phyloP scores from a whole-genome alignment of 805 yeast species.

The Saccharomycopsis fibuligera region DNA sequence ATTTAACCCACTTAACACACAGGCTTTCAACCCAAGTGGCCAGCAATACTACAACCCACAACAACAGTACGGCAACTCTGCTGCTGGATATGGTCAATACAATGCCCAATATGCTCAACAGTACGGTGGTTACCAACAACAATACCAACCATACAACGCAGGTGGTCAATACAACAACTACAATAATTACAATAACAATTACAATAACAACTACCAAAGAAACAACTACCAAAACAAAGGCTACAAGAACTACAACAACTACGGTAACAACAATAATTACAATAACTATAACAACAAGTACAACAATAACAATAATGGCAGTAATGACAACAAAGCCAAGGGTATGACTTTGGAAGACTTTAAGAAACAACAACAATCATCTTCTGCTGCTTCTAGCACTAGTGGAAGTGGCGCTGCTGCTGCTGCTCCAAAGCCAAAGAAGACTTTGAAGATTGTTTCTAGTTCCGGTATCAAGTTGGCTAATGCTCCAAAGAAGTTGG shows the following conservation, averaged over 20 bases:
- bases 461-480: constrained; percentile 61
- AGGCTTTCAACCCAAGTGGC: constrained; percentile 12
- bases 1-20: constrained; percentile 11
- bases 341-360: constrained; percentile 80
- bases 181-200: constrained; percentile 27
- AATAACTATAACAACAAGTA: constrained; percentile 23
- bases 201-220: constrained; percentile 19
- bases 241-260: constrained; percentile 24
- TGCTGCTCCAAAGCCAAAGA: constrained; percentile 50
- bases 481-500: constrained; percentile 37
- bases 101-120: neutral
- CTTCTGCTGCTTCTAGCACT: constrained; percentile 27
- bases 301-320: constrained; percentile 22
- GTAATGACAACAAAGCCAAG: constrained; percentile 24
- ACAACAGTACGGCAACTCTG: constrained; percentile 8
- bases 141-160: constrained; percentile 1
- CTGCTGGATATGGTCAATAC: neutral
- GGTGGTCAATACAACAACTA: constrained; percentile 11
- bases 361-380: constrained; percentile 55
- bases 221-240: constrained; percentile 25
- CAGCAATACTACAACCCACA: constrained; percentile 7
- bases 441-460: constrained; percentile 58
- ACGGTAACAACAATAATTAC: constrained; percentile 23
- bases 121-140: neutral
- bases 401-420: constrained; percentile 32